Percentiles rank a stretch among this genome's conserved stretches.
phyloP scores from a whole-genome alignment of 2,329 filamentous ascomycete species.

The Plectosphaerella sp. region DNA sequence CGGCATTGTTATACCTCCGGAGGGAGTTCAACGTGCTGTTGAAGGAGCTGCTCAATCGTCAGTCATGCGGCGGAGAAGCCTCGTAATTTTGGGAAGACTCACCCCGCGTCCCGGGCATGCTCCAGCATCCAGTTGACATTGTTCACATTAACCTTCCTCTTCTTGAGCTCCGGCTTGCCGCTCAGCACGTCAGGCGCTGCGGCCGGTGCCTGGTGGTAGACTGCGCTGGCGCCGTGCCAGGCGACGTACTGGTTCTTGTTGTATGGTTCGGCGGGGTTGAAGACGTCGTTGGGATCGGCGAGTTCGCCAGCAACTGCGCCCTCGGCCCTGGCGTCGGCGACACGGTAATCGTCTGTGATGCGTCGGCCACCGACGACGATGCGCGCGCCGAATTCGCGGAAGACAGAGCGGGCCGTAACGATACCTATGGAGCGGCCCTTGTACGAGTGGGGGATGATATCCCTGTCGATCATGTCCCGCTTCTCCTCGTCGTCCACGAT shows the following conservation, averaged over 20 bases:
- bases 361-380: constrained; percentile 89
- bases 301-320: constrained; percentile 84
- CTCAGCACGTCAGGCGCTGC: constrained; percentile 65
- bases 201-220: constrained; percentile 82
- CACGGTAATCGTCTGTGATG: constrained; percentile 86
- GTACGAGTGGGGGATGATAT: constrained; percentile 96
- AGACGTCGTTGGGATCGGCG: constrained; percentile 81
- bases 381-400: constrained; percentile 90
- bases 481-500: constrained; percentile 98
- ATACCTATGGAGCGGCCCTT: constrained; percentile 97
- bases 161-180: constrained; percentile 79
- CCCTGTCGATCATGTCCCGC: constrained; percentile 88
- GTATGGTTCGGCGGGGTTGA: constrained; percentile 78
- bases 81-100: constrained; percentile 23
- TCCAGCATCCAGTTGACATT: constrained; percentile 96
- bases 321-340: constrained; percentile 66
- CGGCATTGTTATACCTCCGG: constrained; percentile 63
- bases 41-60: constrained; percentile 59
- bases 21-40: constrained; percentile 69
- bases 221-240: constrained; percentile 94
- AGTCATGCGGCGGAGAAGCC: neutral
- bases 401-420: constrained; percentile 92
- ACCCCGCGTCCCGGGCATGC: constrained; percentile 89
- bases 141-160: constrained; percentile 81
- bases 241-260: constrained; percentile 99